phyloP scores from a whole-genome alignment of 192 early-diverging fungal species.

The Coemansia sp. region DNA sequence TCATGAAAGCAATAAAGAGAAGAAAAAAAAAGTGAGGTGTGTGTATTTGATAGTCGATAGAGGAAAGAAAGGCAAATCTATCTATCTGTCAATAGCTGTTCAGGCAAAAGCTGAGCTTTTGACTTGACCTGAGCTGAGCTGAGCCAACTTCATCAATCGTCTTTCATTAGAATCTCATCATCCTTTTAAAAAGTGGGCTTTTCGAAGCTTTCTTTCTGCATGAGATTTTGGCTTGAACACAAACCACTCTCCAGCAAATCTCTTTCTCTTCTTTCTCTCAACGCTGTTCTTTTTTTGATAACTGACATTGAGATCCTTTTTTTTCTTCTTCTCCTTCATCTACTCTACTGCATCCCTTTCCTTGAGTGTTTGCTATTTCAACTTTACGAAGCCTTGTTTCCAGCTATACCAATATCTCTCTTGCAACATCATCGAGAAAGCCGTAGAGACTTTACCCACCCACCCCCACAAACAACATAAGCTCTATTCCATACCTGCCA shows the following conservation, averaged over 20 bases:
- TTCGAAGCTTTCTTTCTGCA: neutral
- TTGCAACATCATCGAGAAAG: neutral
- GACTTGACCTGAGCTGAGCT: neutral
- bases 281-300: neutral
- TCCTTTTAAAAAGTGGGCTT: no score
- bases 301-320: neutral
- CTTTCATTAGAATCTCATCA: no score
- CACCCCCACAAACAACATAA: no score
- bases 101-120: no score
- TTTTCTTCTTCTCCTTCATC: neutral
- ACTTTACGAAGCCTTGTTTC: conserved; percentile 10
- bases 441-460: no score
- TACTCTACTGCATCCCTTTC: neutral
- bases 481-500: no score
- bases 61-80: neutral
- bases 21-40: neutral
- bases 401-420: neutral
- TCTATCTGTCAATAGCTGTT: no score
- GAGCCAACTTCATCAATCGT: no score
- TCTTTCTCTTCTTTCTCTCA: neutral
- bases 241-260: neutral
- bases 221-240: conserved; percentile 1
- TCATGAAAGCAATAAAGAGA: neutral
- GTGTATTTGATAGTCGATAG: neutral
- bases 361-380: neutral